Base-by-base conservation (phyloP, 148 eudicot genomes). In the Polygonum maritimum region DNA sequence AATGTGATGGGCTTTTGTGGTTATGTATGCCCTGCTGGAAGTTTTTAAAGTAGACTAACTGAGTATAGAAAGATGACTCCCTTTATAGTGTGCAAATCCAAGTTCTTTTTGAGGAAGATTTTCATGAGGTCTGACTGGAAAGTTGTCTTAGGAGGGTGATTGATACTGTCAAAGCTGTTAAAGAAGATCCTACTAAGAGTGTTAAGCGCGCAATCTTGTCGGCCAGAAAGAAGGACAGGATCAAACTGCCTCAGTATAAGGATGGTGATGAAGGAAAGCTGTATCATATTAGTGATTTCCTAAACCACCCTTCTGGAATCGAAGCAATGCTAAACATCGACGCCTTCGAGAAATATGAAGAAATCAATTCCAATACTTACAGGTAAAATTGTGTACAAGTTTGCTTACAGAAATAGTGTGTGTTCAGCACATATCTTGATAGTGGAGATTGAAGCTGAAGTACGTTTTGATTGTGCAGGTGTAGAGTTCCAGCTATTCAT, bases 311-410 rank as follows among this genome's bases (percentile, higher is more conserved):
- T 48, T 86, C 89, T 71, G 98, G 97, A 40, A 69, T 93, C 63
- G 91, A 91, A 85, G 87, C 98, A 71, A 83, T 93, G 73, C 81
- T 93, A 80, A 93, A 93, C 73, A 85, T 86, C 16, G 83, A 87
- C 65, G 88, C 91, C 62, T 78, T 93, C 83, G 85, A 87, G 79
- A 89, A 79, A 77, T 88, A 78, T 85, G 76, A 81, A 58, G 77
- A 82, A 36, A 84, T 93, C 39, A 92, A 84, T 79, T 75, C 88
- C 78, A 91, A 89, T 76, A 80, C 83, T 12, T 93, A 93, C 85
- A 88, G 98, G 96, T 91, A 60, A 4, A 4, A 22, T 49, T 79
- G 40, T 44, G 31, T 74, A 41, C 14, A 31, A 10, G 5, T 44
- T 44, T 6, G 45, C 55, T 51, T 15, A 51, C 15, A 51, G 3